Percentiles rank a stretch among this genome's conserved stretches.
Evolutionary conservation across 106 monocot genomes (phyloP).

Genomic region (Dioscorea zingiberensis): DNA sequence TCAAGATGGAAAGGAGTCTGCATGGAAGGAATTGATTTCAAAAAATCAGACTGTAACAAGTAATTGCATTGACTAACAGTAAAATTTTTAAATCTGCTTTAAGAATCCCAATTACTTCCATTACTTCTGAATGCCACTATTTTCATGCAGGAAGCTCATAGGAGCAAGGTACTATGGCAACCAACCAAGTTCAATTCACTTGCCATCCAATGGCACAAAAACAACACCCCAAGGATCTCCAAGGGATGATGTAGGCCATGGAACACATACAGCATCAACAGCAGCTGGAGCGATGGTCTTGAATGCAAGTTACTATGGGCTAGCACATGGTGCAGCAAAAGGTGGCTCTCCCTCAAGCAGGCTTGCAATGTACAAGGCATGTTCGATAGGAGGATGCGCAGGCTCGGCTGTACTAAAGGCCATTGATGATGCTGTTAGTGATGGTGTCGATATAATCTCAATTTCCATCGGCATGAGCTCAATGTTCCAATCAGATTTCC

Average conservation of each 20-base stretch:
- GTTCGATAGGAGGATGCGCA: conserved; percentile 77
- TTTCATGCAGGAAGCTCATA: conserved; percentile 63
- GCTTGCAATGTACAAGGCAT: conserved; percentile 89
- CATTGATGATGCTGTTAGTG: conserved; percentile 81
- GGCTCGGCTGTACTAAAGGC: conserved; percentile 78
- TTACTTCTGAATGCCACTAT: not conserved
- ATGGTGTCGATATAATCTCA: conserved; percentile 88
- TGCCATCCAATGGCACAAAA: conserved; percentile 16
- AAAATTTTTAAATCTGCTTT: not conserved
- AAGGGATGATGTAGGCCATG: conserved; percentile 82
- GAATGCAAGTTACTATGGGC: conserved; percentile 76
- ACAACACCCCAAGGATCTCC: conserved; percentile 40
- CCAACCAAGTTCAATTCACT: conserved; percentile 29
- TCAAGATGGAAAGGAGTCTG: conserved; percentile 88
- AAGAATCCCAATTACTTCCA: not conserved
- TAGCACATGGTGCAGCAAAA: conserved; percentile 70
- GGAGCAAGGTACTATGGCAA: conserved; percentile 80
- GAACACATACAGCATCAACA: conserved; percentile 89
- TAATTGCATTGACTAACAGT: conserved; percentile 1
- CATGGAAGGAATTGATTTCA: conserved; percentile 90
- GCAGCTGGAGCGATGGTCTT: conserved; percentile 55
- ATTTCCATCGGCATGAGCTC: conserved; percentile 97
- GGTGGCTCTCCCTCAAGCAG: conserved; percentile 78
- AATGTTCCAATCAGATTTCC: conserved; percentile 79
- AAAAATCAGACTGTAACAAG: conserved; percentile 79